Evolutionary conservation across 495 filamentous ascomycete genomes (phyloP).

Genomic region (Aspergillus olivimuriae): DNA sequence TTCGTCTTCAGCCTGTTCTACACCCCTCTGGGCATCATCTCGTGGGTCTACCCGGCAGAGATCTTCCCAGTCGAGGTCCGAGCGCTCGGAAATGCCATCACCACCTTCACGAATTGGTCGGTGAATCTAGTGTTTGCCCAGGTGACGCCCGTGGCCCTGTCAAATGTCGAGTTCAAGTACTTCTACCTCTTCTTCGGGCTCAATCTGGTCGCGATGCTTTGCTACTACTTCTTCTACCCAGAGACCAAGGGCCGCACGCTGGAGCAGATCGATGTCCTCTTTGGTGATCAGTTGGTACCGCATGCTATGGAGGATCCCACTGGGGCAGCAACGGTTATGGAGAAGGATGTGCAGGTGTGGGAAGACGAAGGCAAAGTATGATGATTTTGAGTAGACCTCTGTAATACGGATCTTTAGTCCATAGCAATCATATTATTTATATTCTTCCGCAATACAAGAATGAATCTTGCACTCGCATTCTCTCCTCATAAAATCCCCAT

Average conservation of each 20-base stretch:
- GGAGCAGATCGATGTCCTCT: conserved; percentile 49
- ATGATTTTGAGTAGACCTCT: too few relatives aligned
- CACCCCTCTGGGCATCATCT: conserved; percentile 39
- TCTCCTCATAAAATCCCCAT: too few relatives aligned
- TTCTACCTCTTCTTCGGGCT: conserved; percentile 45
- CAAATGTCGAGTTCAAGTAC: conserved; percentile 38
- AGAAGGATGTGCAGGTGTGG: conserved; percentile 11
- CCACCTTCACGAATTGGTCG: conserved; percentile 46
- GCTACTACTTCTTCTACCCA: conserved; percentile 40
- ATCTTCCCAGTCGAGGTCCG: conserved; percentile 48
- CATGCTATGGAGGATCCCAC: conserved; percentile 12
- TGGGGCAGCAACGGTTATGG: conserved; percentile 6
- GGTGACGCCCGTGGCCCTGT: conserved; percentile 42
- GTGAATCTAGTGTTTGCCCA: conserved; percentile 47
- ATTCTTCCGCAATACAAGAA: too few relatives aligned
- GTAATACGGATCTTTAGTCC: too few relatives aligned
- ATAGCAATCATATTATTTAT: too few relatives aligned
- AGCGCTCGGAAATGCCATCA: conserved; percentile 42
- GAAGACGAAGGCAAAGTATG: too few relatives aligned
- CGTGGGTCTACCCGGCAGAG: conserved; percentile 51
- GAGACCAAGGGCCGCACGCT: conserved; percentile 45
- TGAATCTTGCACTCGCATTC: too few relatives aligned
- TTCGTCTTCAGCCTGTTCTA: conserved; percentile 14
- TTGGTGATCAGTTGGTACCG: conserved; percentile 30
- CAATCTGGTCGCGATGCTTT: conserved; percentile 33